A percentile compares a stretch with the other conserved stretches of the same genome.
phyloP scores from a whole-genome alignment of 768 basidiomycete species.

The Termitomyces sp. region DNA sequence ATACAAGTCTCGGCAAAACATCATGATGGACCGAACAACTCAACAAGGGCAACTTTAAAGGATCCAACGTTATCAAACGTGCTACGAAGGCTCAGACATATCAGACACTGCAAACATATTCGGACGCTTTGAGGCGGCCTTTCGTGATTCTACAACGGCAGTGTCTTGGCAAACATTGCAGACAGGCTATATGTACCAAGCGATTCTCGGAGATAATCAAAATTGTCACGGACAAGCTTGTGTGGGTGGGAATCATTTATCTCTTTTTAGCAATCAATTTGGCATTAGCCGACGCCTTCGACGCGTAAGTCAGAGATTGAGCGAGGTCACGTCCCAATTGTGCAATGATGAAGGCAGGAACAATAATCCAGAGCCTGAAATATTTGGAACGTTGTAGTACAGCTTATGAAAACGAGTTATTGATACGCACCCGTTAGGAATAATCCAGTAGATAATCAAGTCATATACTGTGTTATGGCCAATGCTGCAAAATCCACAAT shows the following conservation, averaged over 20 bases:
- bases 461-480: constrained; percentile 64
- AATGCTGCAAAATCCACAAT: constrained; percentile 62
- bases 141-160: neutral
- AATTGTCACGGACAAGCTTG: neutral
- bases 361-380: constrained; percentile 68
- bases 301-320: constrained; percentile 29
- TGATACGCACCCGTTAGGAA: constrained; percentile 70
- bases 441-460: constrained; percentile 58
- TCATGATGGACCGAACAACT: no score
- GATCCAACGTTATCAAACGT: no score
- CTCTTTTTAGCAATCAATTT: constrained; percentile 14
- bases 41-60: no score
- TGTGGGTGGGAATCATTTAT: constrained; percentile 5
- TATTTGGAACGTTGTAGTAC: neutral
- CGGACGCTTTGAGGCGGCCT: neutral
- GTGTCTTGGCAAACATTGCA: neutral
- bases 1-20: no score
- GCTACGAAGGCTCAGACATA: neutral
- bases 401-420: neutral
- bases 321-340: constrained; percentile 62
- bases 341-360: constrained; percentile 58
- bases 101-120: neutral
- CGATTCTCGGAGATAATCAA: neutral
- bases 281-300: constrained; percentile 18
- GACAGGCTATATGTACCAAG: neutral